Evolutionary conservation across 768 basidiomycete species (phyloP).

Genomic region (Auricularia sp.): DNA sequence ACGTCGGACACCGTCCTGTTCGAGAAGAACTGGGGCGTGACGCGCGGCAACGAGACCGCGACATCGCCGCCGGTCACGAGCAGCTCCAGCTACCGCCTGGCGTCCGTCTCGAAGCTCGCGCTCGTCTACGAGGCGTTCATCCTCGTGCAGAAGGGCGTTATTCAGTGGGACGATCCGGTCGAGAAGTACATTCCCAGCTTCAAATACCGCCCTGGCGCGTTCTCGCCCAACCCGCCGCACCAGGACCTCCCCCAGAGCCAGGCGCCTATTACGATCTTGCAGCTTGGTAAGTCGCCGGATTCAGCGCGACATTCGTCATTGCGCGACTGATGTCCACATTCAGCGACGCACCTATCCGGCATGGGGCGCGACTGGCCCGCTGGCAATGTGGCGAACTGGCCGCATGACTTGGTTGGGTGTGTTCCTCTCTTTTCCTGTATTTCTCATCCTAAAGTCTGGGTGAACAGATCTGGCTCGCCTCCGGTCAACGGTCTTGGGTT

Average conservation of each 20-base stretch:
- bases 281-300: slow-evolving; percentile 9
- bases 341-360: slow-evolving; percentile 21
- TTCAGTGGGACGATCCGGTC: slow-evolving; percentile 37
- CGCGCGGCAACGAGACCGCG: slow-evolving; percentile 34
- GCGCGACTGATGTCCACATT: not conserved
- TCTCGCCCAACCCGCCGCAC: slow-evolving; percentile 4
- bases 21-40: slow-evolving; percentile 33
- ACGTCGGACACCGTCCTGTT: slow-evolving; percentile 34
- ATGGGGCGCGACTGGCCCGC: slow-evolving; percentile 28
- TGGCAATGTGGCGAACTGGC: slow-evolving; percentile 31
- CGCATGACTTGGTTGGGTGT: slow-evolving; percentile 18
- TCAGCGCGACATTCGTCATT: not conserved
- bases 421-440: not conserved
- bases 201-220: slow-evolving; percentile 16
- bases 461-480: slow-evolving; percentile 15
- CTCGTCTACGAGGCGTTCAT: slow-evolving; percentile 38
- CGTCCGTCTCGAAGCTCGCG: slow-evolving; percentile 44
- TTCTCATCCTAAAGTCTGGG: not conserved
- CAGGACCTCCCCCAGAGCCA: not conserved
- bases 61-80: slow-evolving; percentile 20
- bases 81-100: slow-evolving; percentile 41
- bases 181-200: slow-evolving; percentile 33
- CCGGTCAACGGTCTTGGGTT: slow-evolving; percentile 20
- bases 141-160: slow-evolving; percentile 32
- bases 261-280: slow-evolving; percentile 16